phyloP scores from a whole-genome alignment of 768 basidiomycete genomes.

The Agaricus blazei region DNA sequence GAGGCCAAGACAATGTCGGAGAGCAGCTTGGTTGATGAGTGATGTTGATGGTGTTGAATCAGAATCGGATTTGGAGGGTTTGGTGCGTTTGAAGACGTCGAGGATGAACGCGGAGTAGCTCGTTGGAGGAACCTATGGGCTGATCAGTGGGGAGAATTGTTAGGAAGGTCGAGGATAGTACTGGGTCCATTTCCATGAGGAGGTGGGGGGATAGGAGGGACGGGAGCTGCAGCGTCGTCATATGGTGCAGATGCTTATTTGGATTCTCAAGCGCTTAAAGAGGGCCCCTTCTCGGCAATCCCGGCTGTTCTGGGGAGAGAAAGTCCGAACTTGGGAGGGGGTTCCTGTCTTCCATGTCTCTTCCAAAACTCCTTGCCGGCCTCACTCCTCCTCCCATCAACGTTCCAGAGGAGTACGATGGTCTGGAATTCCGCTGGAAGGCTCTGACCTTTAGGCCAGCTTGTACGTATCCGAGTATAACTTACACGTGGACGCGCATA shows the following conservation, averaged over 20 bases:
- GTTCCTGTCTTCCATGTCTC: conserved; percentile 12
- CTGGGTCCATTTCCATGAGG: conserved; percentile 14
- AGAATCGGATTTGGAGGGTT: conserved; percentile 30
- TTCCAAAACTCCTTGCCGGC: conserved; percentile 26
- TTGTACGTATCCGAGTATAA: conserved; percentile 33
- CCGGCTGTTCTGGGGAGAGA: not conserved
- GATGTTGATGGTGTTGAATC: conserved; percentile 14
- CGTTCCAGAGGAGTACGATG: conserved; percentile 60
- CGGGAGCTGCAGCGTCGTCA: not conserved
- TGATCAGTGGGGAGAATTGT: not conserved
- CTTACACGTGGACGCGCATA: not conserved
- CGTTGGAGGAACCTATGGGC: conserved; percentile 37
- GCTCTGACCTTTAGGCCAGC: conserved; percentile 80
- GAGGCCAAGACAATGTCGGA: conserved; percentile 63
- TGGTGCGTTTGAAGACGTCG: conserved; percentile 38
- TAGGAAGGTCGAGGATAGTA: not conserved
- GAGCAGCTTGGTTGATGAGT: conserved; percentile 52
- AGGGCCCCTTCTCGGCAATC: not conserved
- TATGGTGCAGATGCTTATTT: not conserved
- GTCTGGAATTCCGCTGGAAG: conserved; percentile 69
- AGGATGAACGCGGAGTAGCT: conserved; percentile 60
- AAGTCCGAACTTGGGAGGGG: not conserved
- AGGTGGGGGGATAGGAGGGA: conserved; percentile 1
- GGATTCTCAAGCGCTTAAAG: not conserved
- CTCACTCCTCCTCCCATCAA: conserved; percentile 57